Evolutionary conservation across 345 rosid species (phyloP), one percentile per base, ranked within the genome.

Genomic region (Aquilaria yunnanensis): DNA sequence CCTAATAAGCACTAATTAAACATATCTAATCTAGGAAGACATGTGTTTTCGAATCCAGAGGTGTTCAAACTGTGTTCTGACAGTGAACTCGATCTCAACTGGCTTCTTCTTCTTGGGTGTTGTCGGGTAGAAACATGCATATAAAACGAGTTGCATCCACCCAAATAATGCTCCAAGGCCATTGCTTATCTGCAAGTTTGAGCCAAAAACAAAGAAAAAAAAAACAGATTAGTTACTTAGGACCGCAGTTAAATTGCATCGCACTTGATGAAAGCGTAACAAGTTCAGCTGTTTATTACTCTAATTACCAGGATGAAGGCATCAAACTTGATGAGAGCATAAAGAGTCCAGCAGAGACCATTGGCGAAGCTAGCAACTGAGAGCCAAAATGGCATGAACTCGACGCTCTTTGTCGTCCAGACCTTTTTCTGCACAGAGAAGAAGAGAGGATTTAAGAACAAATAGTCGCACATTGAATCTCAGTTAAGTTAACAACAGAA

Each of bases 301-400:
- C 9, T 37, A 23, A 23, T 23, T 77, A 84, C 86, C 52, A 84
- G 51, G 31, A 84, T 67, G 65, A 67, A 79, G 61, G 64, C 45
- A 47, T 84, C 85, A 34, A 79, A 12, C 13, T 14, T 30, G 61
- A 84, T 68, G 32, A 74, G 23, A 0, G 78, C 72, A 60, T 72
- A 84, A 32, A 62, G 1, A 8, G 80, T 70, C 90, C 90, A 81
- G 14, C 65, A 32, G 2, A 0, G 1, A 31, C 80, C 83, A 54
- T 84, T 84, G 7, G 67, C 2, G 33, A 67, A 77, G 32, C 65
- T 57, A 3, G 77, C 53, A 0, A 84, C 50, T 1, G 89, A 84
- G 16, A 84, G 68, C 68, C 48, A 74, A 49, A 84, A 81, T 0
- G 89, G 86, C 89, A 84, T 84, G 63, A 81, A 81, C 57, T 79